A percentile compares a stretch with the other conserved stretches of the same genome.
Conservation (phyloP, 495 filamentous ascomycete genomes). For the Aspergillus cavernicola region DNA sequence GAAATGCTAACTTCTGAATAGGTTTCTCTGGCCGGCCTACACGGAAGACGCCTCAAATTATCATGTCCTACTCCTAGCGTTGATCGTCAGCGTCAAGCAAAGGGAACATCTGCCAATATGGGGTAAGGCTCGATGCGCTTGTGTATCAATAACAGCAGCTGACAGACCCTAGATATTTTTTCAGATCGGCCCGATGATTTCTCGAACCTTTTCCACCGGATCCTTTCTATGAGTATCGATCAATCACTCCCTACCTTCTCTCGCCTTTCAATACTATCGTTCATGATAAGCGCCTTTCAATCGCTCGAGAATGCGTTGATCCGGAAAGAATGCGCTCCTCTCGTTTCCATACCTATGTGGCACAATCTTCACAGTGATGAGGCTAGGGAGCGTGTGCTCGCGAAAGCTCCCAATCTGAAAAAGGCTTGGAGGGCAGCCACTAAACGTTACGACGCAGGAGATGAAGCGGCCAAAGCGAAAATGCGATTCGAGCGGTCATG, state of each 20-base stretch:
- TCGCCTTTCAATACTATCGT: slow-evolving; percentile 75
- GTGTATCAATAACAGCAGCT: slow-evolving; percentile 3
- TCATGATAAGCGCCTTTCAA: slow-evolving; percentile 88
- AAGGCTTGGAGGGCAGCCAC: slow-evolving; percentile 88
- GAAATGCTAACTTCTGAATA: slow-evolving; percentile 32
- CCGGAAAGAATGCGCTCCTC: slow-evolving; percentile 89
- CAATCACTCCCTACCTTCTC: slow-evolving; percentile 64
- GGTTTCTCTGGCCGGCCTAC: slow-evolving; percentile 93
- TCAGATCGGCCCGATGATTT: slow-evolving; percentile 75
- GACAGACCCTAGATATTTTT: slow-evolving; percentile 59
- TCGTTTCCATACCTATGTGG: slow-evolving; percentile 95
- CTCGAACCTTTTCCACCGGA: slow-evolving; percentile 83
- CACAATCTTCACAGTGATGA: slow-evolving; percentile 77
- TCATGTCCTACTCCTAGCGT: slow-evolving; percentile 78
- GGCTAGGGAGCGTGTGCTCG: slow-evolving; percentile 63
- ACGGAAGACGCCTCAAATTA: slow-evolving; percentile 84
- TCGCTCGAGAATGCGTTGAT: slow-evolving; percentile 87
- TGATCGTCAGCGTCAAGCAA: slow-evolving; percentile 84
- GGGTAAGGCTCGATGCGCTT: slow-evolving; percentile 48
- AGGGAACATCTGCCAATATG: slow-evolving; percentile 84
- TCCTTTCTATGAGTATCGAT: slow-evolving; percentile 87
- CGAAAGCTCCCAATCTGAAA: slow-evolving; percentile 63
- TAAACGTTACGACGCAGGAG: slow-evolving; percentile 84
- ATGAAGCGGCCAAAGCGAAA: slow-evolving; percentile 72
- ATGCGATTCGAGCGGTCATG: slow-evolving; percentile 90